Conservation (phyloP, 2,329 filamentous ascomycete species). For the Lanzia echinophila region DNA sequence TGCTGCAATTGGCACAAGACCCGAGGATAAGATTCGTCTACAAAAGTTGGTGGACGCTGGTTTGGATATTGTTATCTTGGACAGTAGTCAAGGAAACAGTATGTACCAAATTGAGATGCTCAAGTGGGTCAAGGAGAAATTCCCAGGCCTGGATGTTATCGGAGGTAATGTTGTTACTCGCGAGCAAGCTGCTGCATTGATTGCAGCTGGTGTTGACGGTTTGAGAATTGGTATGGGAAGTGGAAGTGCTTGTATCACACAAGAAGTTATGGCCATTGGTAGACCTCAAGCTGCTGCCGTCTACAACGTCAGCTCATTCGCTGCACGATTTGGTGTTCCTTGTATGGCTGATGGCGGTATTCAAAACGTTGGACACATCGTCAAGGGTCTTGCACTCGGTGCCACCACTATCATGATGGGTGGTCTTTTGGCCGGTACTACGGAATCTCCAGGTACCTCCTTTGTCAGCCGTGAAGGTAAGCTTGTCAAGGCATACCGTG, state of each 20-base stretch:
- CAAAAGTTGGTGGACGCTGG: slow-evolving; percentile 88
- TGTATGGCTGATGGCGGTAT: slow-evolving; percentile 98
- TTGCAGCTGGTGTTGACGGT: slow-evolving; percentile 90
- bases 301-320: slow-evolving; percentile 82
- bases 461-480: slow-evolving; percentile 95
- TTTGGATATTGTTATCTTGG: slow-evolving; percentile 88
- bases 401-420: slow-evolving; percentile 99
- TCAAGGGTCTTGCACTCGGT: slow-evolving; percentile 93
- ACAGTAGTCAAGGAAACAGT: slow-evolving; percentile 96
- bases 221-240: slow-evolving; percentile 98
- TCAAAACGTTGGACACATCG: slow-evolving; percentile 97
- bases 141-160: slow-evolving; percentile 85
- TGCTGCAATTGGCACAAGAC: slow-evolving; percentile 89
- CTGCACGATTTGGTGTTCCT: slow-evolving; percentile 87
- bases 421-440: slow-evolving; percentile 91
- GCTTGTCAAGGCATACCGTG: slow-evolving; percentile 97
- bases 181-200: slow-evolving; percentile 87
- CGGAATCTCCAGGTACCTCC: slow-evolving; percentile 93
- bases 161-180: slow-evolving; percentile 97
- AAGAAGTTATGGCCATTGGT: slow-evolving; percentile 99
- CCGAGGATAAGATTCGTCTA: slow-evolving; percentile 83
- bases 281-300: slow-evolving; percentile 92
- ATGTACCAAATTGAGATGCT: slow-evolving; percentile 99
- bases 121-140: slow-evolving; percentile 86
- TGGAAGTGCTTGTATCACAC: slow-evolving; percentile 95